phyloP scores from a whole-genome alignment of 305 asterid genomes.

The Plantago coronopus region DNA sequence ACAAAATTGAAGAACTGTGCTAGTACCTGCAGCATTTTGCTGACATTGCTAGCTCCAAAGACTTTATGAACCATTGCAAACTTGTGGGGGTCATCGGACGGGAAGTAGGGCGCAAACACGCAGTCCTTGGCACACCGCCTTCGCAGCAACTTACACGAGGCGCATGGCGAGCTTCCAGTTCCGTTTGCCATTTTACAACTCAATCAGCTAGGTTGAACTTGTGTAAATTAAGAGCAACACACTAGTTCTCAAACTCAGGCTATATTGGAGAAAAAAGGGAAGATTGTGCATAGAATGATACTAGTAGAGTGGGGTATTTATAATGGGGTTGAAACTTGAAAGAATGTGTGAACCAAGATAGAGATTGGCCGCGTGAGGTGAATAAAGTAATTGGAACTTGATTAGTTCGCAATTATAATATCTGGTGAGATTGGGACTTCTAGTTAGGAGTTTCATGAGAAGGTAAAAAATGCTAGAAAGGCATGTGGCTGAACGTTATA shows the following conservation, averaged over 20 bases:
- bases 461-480: conserved; percentile 15
- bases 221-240: not conserved
- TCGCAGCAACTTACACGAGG: conserved; percentile 77
- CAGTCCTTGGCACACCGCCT: conserved; percentile 74
- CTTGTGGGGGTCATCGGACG: conserved; percentile 65
- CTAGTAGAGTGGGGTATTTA: conserved; percentile 23
- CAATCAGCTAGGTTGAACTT: not conserved
- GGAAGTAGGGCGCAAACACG: conserved; percentile 66
- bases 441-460: conserved; percentile 17
- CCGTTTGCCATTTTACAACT: conserved; percentile 27
- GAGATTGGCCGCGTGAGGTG: conserved; percentile 10
- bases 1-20: not conserved
- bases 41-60: conserved; percentile 73
- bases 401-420: conserved; percentile 12
- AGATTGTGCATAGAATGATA: conserved; percentile 14
- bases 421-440: not conserved
- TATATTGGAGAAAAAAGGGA: not conserved
- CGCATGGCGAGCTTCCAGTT: conserved; percentile 53
- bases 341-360: conserved; percentile 22
- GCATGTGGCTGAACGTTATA: conserved; percentile 31
- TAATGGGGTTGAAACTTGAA: conserved; percentile 29
- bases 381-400: conserved; percentile 21
- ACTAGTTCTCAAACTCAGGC: not conserved
- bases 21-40: conserved; percentile 71
- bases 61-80: conserved; percentile 79